Evolutionary conservation across 1,284 basidiomycete genomes (phyloP).

Genomic region (Phlebopus sp.): DNA sequence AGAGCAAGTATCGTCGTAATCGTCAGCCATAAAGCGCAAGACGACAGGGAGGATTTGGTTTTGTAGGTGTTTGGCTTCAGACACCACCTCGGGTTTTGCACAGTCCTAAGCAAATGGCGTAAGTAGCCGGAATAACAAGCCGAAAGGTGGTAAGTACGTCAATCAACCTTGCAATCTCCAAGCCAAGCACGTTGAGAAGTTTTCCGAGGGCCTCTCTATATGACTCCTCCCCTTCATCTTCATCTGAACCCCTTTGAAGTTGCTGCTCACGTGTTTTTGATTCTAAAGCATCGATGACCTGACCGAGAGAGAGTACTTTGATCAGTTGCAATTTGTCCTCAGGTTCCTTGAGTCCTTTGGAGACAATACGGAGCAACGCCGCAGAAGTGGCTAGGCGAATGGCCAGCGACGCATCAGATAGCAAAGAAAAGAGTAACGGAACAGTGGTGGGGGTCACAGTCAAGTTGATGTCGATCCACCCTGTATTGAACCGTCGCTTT

Average conservation of each 20-base stretch:
- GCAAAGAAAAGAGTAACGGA: slow-evolving; percentile 79
- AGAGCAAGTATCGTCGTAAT: slow-evolving; percentile 82
- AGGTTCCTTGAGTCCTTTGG: slow-evolving; percentile 93
- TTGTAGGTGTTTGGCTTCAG: slow-evolving; percentile 69
- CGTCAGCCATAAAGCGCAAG: slow-evolving; percentile 87
- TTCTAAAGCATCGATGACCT: slow-evolving; percentile 80
- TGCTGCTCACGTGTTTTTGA: slow-evolving; percentile 71
- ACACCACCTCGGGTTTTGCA: slow-evolving; percentile 58
- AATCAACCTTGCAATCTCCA: slow-evolving; percentile 81
- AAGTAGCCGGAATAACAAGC: slow-evolving; percentile 5
- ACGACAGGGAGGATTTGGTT: slow-evolving; percentile 77
- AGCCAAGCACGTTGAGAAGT: slow-evolving; percentile 79
- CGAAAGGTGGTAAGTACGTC: slow-evolving; percentile 50
- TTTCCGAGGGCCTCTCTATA: slow-evolving; percentile 90
- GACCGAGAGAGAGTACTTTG: slow-evolving; percentile 82
- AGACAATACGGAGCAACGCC: slow-evolving; percentile 79
- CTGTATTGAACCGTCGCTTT: slow-evolving; percentile 39
- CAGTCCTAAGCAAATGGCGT: slow-evolving; percentile 46
- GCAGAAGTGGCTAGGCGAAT: slow-evolving; percentile 84
- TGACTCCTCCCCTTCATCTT: slow-evolving; percentile 77
- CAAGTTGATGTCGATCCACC: slow-evolving; percentile 97
- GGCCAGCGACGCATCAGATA: slow-evolving; percentile 76
- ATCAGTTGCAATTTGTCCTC: slow-evolving; percentile 89
- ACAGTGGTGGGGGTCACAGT: slow-evolving; percentile 92
- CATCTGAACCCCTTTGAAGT: slow-evolving; percentile 59